Base-by-base conservation (phyloP, 2,329 filamentous ascomycete genomes). In the Aspergillus sp. region DNA sequence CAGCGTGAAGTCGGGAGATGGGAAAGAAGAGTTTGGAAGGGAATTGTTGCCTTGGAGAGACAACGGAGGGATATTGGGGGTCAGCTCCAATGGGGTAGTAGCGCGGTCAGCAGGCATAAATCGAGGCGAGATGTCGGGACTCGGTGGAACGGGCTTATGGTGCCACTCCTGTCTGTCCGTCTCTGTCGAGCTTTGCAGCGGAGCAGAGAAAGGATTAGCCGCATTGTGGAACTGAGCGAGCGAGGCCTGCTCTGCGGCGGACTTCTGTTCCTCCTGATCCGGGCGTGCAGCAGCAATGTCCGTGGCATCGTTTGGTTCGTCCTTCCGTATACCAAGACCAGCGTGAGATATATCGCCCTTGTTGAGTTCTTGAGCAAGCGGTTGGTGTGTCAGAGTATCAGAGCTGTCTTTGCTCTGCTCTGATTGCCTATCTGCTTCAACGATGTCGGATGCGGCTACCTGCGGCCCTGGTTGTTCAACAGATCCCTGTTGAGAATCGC, bases 1-100 rank as follows among this genome's bases (percentile, higher is more conserved):
- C 70, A n/a, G 73, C 74, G 21, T 75, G 17, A 74, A 74, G 62
- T 77, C 78, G 1, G 80, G 80, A 41, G 79, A 82, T 2, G 80
- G 79, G 51, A 80, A 79, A 9, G 77, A 74, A 8, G 78, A 79
- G 57, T 76, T 77, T 7, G 74, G 73, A 10, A 73, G 69, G 28
- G 74, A 75, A 36, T 72, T 69, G 5, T 73, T 71, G 23, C 76
- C 72, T 15, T 74, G 76, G 5, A 79, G 74, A 19, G 75, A 73
- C 43, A 79, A 73, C 28, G 72, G 75, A 25, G 79, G 74, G n/a
- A 76, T 72, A 48, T 67, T 73, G 49, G 74, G 74, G 2, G 71
- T 61, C 30, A 80, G 71, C 49, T 79, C 74, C 28, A 78, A 76
- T 10, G 78, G 79, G 28, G 78, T 78, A n/a, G 70, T 67, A 39